A percentile compares a stretch with the other conserved stretches of the same genome.
Evolutionary conservation across 192 early-diverging fungal genomes (phyloP).

Genomic region (Mortierella hygrophila): DNA sequence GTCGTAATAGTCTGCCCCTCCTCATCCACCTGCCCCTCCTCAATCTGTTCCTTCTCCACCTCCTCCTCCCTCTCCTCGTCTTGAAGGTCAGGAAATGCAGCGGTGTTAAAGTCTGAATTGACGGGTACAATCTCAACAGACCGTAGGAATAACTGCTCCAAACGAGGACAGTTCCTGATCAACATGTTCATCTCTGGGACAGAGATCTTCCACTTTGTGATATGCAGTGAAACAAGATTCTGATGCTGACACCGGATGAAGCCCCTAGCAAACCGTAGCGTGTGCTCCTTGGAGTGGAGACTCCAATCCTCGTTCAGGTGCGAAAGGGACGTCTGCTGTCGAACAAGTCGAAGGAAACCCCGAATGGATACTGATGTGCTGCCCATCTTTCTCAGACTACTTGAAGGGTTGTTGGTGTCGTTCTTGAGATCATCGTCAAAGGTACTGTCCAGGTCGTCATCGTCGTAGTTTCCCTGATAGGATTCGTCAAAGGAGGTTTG

Average conservation of each 20-base stretch:
- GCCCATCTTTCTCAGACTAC: background rate
- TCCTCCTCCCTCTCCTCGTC: background rate
- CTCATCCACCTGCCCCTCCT: background rate
- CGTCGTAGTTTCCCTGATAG: background rate
- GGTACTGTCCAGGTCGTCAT: background rate
- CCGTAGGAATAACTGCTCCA: conserved; percentile 1
- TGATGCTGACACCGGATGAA: background rate
- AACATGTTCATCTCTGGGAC: conserved; percentile 5
- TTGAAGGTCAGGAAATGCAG: background rate
- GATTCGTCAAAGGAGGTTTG: background rate
- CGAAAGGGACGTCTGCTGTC: background rate
- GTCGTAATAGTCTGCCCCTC: background rate
- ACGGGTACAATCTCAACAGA: background rate
- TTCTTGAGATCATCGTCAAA: background rate
- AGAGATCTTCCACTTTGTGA: background rate
- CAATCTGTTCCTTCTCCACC: background rate
- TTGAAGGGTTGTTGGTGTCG: background rate
- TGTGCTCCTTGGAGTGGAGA: conserved; percentile 3
- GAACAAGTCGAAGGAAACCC: background rate
- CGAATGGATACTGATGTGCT: background rate
- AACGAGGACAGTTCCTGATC: conserved; percentile 2
- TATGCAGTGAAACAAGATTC: background rate
- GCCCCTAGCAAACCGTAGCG: background rate
- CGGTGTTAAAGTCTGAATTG: background rate
- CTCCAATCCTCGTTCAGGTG: conserved; percentile 13